Base-by-base conservation (phyloP, 2,329 filamentous ascomycete species). In the Colletotrichum musae region DNA sequence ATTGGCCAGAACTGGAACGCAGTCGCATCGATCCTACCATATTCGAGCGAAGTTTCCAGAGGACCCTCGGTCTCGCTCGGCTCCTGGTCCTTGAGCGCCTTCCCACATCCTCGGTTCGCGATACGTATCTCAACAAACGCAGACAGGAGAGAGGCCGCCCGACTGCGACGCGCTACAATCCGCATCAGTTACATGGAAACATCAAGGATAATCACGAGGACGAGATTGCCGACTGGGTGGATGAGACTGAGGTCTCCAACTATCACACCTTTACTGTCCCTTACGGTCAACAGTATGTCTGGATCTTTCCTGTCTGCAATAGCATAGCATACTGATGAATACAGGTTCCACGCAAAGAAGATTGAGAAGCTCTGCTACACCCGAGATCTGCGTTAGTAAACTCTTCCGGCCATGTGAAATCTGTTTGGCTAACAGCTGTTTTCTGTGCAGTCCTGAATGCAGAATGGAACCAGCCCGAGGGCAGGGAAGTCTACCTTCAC, bases 331-430 rank as follows among this genome's bases (percentile, higher is more conserved):
- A 15, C 63, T 70, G 28, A 70, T 21, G 13, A 5, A n/a, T 5
- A 16, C 21, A 74, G 71, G 4, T 89, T 89, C 72, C 82, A 88
- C 62, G 90, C 91, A 15, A 90, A 89, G 75, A 90, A 90, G 74
- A 95, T 97, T 64, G 93, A 97, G 78, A 94, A 92, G 75, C 84
- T 97, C 0, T 88, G 94, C 52, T 97, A 94, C 76, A 93, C 92
- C 2, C 92, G 93, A 72, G 94, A 97, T 76, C 79, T 97, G 18
- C 84, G 80, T 83, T 73, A 73, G 80, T 75, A 16, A 18, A 21
- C n/a, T 36, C 13, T n/a, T 4, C 21, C 6, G 24, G 13, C 6
- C 18, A 15, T 1, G 32, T 36, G 32, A 36, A 36, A 36, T 10
- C 32, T 36, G 10, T 10, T 36, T 10, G 16, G 39, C 7, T 28